Evolutionary conservation across 768 basidiomycete species (phyloP), one percentile per base, ranked within the genome.

Genomic region (Tephrocybe rancida): DNA sequence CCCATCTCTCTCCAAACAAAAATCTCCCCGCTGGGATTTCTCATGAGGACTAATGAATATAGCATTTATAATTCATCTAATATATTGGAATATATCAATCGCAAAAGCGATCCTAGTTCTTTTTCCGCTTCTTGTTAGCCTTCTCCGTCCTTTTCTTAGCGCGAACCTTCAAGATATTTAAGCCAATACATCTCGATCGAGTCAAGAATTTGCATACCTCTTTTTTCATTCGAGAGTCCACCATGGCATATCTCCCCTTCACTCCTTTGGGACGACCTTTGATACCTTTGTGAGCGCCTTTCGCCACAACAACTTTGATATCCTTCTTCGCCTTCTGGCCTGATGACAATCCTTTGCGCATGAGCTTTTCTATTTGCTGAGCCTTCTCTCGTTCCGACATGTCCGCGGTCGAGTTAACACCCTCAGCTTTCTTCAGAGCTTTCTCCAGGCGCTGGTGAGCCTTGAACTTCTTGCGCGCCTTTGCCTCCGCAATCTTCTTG

Each of bases 401-500:
- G 63, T 98, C 96, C 8, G 84, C 74, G 3, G 90, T 94, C 37
- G 88, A 80, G 62, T 90, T 91, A 55, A 98, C 85, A 44, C 92
- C 94, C 64, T 98, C 94, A 2, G 95, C 97, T 72, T 95, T 98
- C 76, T 92, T 96, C 82, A 92, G 83, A 9, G 93, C 91, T 70
- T 93, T 96, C 63, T 95, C 92, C 11, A 98, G 73, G 43, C 86
- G 80, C 60, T 90, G 89, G 11, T 82, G 79, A 10, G 95, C 92
- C 71, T 87, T 92, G 66, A 92, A 74, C 74, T 98, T 98, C 74
- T 99, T 99, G 57, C 97, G 83, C 25, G 93, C 95, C 70, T 98
- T 98, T 13, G 97, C 97, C 72, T 98, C 97, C 8, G 96, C 97
- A 6, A 98, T 84, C 78, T 99, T 99, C 76, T 97, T 98, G 74